Base-by-base conservation (phyloP, 257 asterid genomes). In the Anisodus acutangulus region DNA sequence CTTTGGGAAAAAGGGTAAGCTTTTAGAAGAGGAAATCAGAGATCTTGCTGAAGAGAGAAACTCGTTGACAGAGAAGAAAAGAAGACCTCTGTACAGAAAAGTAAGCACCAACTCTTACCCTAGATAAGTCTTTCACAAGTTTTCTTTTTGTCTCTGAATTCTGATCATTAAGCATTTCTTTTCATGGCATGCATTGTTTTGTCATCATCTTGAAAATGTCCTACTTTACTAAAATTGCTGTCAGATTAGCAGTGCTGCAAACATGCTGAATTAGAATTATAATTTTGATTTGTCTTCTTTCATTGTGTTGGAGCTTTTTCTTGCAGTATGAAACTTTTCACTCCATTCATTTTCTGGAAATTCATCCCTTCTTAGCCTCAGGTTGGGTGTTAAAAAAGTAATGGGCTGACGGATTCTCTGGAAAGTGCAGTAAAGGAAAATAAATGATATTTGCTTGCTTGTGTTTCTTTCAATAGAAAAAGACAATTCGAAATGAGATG, bases 11-110 rank as follows among this genome's bases (percentile, higher is more conserved):
- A 94, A 87, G 87, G 99, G 98, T 53, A 96, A 92, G 90, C 86
- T 88, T 55, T 81, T 94, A 22, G 98, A 94, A 91, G 98, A 96
- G 90, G 98, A 96, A 87, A 96, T 96, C 82, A 90, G 92, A 90
- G 95, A 93, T 89, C 98, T 96, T 83, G 98, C 98, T 26, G 98
- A 96, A 87, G 99, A 96, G 89, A 92, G 99, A 88, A 97, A 97
- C 90, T 80, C 93, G 26, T 86, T 95, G 88, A 95, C 97, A 12
- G 98, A 95, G 90, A 90, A 90, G 94, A 95, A 93, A 88, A 91
- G 98, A 86, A 91, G 84, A 84, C 99, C 98, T 84, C 94, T 92
- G 49, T 93, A 92, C 84, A 86, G 99, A 82, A 97, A 92, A 89
- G 99, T 94, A 89, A 85, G 95, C 89, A 62, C 87, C 5, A 7